Evolutionary conservation across 2,329 filamentous ascomycete genomes (phyloP), one percentile per base, ranked within the genome.

Genomic region (Penicillium nordicum): DNA sequence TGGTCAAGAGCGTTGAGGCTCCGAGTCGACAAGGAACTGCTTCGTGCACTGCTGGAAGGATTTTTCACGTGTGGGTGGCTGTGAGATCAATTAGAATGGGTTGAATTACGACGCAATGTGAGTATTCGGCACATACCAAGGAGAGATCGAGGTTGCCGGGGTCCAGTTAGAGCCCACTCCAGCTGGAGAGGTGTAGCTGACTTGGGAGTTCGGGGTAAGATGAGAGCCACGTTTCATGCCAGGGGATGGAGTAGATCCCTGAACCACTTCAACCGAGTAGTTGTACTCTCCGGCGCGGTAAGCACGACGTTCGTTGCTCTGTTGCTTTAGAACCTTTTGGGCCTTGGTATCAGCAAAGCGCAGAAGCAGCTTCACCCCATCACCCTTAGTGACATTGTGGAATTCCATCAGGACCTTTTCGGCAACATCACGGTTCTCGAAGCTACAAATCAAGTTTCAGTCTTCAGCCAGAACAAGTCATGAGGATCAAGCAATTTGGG

Each of bases 271-370:
- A 45, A 79, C 77, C 2, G 77, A 78, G 56, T 76, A 79, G 67
- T 92, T 92, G 77, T 97, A 97, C 79, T 97, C 94, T 56, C 94
- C 94, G 57, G 93, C 94, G 57, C 94, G 90, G 78, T 96, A 97
- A 70, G 96, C 91, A 59, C 94, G 92, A 56, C 92, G 90, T 72
- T 96, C 92, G 32, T 94, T 92, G 41, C 93, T 97, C 72, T 97
- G 89, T 62, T 94, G 89, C 82, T 99, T 99, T 65, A 99, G 82
- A 71, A 94, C 86, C 80, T 99, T 99, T 76, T 99, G 94, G 60
- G 93, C 89, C 53, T 94, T 90, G 37, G 94, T 99, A 71, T 99
- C 94, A 61, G 95, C 93, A 73, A 96, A 99, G 63, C 94, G 92
- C 65, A 99, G 92, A 76, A 97, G 92, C 76, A 94, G 85, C 61